Percentiles rank a stretch among this genome's conserved stretches.
phyloP scores from a whole-genome alignment of 1,284 basidiomycete species.

The Erythrobasidium hasegawianum region DNA sequence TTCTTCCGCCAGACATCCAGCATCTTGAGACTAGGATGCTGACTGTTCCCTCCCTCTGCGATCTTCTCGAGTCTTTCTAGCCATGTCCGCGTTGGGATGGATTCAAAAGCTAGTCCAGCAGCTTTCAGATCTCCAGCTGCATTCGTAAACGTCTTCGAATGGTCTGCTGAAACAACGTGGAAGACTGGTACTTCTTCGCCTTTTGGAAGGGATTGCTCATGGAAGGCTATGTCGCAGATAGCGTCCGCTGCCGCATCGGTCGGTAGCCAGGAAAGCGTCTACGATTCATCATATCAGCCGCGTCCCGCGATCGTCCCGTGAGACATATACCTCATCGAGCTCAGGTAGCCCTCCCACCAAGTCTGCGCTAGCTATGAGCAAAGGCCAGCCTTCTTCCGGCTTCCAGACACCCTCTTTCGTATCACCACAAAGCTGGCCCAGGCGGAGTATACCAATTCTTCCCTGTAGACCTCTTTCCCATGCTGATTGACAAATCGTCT shows the following conservation, averaged over 20 bases:
- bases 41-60: not conserved
- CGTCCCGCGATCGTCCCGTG: no score
- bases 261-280: constrained; percentile 58
- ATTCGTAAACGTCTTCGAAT: constrained; percentile 39
- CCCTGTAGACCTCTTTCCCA: constrained; percentile 43
- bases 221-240: constrained; percentile 55
- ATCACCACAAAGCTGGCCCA: constrained; percentile 47
- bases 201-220: constrained; percentile 8
- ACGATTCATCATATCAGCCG: no score
- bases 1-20: constrained; percentile 25
- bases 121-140: not conserved
- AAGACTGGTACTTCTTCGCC: constrained; percentile 51
- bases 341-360: constrained; percentile 54
- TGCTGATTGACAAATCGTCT: constrained; percentile 57
- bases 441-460: constrained; percentile 51
- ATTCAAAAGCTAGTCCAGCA: constrained; percentile 19
- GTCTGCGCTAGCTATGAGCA: constrained; percentile 53
- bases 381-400: constrained; percentile 57
- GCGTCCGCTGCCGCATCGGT: constrained; percentile 58
- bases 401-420: constrained; percentile 59
- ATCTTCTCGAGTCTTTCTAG: constrained; percentile 2
- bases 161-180: constrained; percentile 66
- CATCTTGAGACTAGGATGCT: constrained; percentile 24
- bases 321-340: constrained; percentile 50
- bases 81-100: constrained; percentile 16